phyloP scores from a whole-genome alignment of 495 filamentous ascomycete genomes.

The Corynascus novoguineensis region DNA sequence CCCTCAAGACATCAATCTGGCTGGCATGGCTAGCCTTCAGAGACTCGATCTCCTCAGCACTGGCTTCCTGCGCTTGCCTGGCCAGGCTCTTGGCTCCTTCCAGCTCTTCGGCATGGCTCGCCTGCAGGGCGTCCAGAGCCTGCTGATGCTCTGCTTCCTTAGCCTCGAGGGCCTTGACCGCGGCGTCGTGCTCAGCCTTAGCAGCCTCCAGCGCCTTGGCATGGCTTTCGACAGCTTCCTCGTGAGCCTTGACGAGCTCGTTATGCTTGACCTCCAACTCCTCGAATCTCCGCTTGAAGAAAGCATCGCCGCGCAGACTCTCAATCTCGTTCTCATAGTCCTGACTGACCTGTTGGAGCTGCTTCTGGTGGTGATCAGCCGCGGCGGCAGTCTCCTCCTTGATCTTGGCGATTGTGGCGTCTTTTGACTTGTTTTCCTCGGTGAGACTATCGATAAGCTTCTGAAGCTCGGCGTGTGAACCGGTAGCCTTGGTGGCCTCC shows the following conservation, averaged over 20 bases:
- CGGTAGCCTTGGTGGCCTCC: slow-evolving; percentile 39
- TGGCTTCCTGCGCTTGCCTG: slow-evolving; percentile 32
- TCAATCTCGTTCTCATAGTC: slow-evolving; percentile 54
- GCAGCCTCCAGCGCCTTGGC: slow-evolving; percentile 35
- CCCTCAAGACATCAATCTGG: slow-evolving; percentile 39
- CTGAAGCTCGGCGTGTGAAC: slow-evolving; percentile 12
- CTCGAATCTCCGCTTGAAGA: slow-evolving; percentile 50
- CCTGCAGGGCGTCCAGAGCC: slow-evolving; percentile 39
- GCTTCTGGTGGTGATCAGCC: slow-evolving; percentile 43
- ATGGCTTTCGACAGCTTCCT: slow-evolving; percentile 34
- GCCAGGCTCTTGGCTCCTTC: slow-evolving; percentile 39
- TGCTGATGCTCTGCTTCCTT: slow-evolving; percentile 41
- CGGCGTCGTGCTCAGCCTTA: slow-evolving; percentile 32
- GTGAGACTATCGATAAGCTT: slow-evolving; percentile 39
- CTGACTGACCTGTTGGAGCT: slow-evolving; percentile 46
- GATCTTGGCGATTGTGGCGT: slow-evolving; percentile 27
- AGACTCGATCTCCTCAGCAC: slow-evolving; percentile 36
- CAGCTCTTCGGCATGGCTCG: slow-evolving; percentile 43
- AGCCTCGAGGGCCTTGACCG: slow-evolving; percentile 34
- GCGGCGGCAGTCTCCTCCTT: slow-evolving; percentile 43
- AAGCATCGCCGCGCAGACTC: slow-evolving; percentile 50
- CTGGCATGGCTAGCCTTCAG: slow-evolving; percentile 47
- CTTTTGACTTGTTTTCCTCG: slow-evolving; percentile 40
- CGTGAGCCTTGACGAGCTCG: slow-evolving; percentile 39
- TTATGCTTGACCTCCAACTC: slow-evolving; percentile 44